These are phyloP conservation scores for Tardiomyces depauwii DNA, from an alignment of 1,139 yeast genomes.

Conservation along the genomic window DNA sequence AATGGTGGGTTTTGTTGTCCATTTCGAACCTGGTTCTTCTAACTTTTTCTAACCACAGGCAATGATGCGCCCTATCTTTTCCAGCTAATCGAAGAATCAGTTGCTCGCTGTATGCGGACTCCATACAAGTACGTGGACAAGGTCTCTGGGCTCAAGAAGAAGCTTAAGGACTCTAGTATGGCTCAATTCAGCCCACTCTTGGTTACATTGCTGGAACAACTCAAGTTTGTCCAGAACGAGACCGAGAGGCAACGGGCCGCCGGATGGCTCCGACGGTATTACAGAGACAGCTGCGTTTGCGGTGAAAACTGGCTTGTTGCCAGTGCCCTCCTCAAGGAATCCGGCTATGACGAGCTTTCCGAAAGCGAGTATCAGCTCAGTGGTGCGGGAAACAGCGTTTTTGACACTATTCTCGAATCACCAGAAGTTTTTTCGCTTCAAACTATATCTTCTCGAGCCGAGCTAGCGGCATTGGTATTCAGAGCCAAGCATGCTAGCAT, in stretches of 20 bases:
- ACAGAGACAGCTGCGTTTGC: constrained; percentile 23
- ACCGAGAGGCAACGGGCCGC: constrained; percentile 19
- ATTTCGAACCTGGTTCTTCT: not conserved
- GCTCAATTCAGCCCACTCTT: constrained; percentile 51
- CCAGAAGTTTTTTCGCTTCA: not conserved
- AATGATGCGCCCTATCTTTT: constrained; percentile 27
- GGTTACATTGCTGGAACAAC: constrained; percentile 63
- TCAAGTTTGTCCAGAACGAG: constrained; percentile 39
- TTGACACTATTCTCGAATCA: not conserved
- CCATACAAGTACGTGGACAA: constrained; percentile 80
- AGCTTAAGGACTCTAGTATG: constrained; percentile 11
- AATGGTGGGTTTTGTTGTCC: not conserved
- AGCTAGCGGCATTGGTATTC: constrained; percentile 15
- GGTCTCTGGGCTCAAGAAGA: constrained; percentile 19
- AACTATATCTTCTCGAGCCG: constrained; percentile 7
- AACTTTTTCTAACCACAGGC: not conserved
- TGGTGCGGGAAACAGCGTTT: not conserved
- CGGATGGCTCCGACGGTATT: constrained; percentile 40
- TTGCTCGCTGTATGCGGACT: constrained; percentile 54
- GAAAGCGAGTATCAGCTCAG: not conserved
- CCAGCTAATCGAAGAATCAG: constrained; percentile 60
- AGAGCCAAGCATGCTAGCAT: constrained; percentile 6
- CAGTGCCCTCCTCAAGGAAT: constrained; percentile 3
- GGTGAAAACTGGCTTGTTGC: constrained; percentile 15
- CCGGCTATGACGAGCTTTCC: not conserved